These are phyloP conservation scores for Kodamaea hsintzibuensis DNA, from an alignment of 805 yeast genomes.

Conservation along the genomic window DNA sequence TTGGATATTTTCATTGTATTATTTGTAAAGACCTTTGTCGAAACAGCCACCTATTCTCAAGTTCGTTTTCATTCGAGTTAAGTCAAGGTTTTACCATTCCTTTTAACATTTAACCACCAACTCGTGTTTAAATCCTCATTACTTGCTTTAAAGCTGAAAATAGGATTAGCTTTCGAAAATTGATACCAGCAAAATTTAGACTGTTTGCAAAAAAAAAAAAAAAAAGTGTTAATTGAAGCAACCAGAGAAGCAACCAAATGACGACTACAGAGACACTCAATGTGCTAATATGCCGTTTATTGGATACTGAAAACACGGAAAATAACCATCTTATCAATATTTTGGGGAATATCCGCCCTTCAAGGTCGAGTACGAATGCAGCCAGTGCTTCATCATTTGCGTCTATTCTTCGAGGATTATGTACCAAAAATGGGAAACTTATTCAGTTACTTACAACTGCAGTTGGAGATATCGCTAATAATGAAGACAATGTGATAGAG, in stretches of 20 bases:
- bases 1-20: not conserved
- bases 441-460: conserved; percentile 19
- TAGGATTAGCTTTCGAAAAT: no score
- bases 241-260: not conserved
- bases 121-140: no score
- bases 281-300: conserved; percentile 14
- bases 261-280: conserved; percentile 6
- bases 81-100: no score
- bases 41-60: not conserved
- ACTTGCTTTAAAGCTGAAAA: no score
- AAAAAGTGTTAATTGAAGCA: not conserved
- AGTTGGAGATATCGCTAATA: conserved; percentile 16
- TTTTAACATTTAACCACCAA: no score
- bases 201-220: not conserved
- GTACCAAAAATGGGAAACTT: conserved; percentile 38
- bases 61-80: not conserved
- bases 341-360: conserved; percentile 34
- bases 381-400: conserved; percentile 19
- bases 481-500: conserved; percentile 22
- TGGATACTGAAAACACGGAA: conserved; percentile 28
- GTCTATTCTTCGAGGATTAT: conserved; percentile 39
- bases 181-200: not conserved
- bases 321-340: conserved; percentile 38
- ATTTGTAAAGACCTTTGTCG: not conserved
- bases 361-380: conserved; percentile 21